phyloP scores from a whole-genome alignment of 768 basidiomycete species.

The Mycena galericulata region DNA sequence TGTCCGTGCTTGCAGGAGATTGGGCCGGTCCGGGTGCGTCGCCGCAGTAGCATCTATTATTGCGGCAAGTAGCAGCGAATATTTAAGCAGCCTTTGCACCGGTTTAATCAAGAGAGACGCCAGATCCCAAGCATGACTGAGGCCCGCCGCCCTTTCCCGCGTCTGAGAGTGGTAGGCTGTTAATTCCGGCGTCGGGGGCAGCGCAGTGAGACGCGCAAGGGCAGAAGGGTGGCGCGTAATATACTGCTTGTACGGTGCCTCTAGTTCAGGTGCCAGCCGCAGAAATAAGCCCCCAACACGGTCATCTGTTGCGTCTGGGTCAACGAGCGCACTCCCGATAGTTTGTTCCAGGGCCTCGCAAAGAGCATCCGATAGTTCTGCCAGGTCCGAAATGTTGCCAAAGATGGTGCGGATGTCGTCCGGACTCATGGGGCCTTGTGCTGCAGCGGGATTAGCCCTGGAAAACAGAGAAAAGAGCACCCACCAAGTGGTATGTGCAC shows the following conservation, averaged over 20 bases:
- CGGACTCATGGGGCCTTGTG: constrained; percentile 71
- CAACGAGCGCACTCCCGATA: constrained; percentile 71
- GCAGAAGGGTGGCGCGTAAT: constrained; percentile 85
- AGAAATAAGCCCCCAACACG: constrained; percentile 78
- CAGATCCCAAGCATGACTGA: constrained; percentile 93
- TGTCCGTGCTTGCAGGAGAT: constrained; percentile 62
- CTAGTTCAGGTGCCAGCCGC: constrained; percentile 61
- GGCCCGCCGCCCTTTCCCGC: constrained; percentile 70
- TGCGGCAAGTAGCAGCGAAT: constrained; percentile 84
- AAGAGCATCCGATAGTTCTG: constrained; percentile 76
- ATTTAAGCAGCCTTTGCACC: constrained; percentile 95
- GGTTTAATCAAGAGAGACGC: constrained; percentile 96
- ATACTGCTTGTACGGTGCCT: constrained; percentile 81
- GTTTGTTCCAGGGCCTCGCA: constrained; percentile 74
- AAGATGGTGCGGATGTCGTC: constrained; percentile 82
- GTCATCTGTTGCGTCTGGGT: constrained; percentile 73
- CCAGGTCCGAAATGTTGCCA: constrained; percentile 81
- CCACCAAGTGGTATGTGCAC: constrained; percentile 80
- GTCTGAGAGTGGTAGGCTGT: constrained; percentile 76
- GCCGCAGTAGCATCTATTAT: constrained; percentile 83
- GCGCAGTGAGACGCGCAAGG: constrained; percentile 68
- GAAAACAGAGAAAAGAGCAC: background rate
- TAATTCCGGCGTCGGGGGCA: constrained; percentile 59
- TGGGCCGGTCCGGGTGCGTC: constrained; percentile 72
- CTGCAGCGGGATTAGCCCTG: constrained; percentile 47